These are phyloP conservation scores for Wickerhamiella lipophila DNA, from an alignment of 805 yeast genomes.

Conservation along the genomic window DNA sequence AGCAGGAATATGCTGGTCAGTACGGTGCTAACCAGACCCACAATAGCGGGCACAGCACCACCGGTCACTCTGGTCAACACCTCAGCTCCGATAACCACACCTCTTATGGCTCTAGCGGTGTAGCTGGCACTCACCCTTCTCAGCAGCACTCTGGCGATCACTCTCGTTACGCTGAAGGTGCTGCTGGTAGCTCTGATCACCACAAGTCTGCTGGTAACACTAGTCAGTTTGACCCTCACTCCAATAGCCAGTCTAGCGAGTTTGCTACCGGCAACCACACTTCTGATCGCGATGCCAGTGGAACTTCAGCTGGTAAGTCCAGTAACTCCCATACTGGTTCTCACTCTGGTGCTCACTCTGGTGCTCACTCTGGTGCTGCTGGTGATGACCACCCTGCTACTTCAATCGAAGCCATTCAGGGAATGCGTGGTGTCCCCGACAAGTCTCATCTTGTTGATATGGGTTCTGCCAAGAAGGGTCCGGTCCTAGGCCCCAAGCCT, in stretches of 20 bases:
- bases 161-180: background rate
- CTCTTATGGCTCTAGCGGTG: slow-evolving; percentile 9
- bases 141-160: background rate
- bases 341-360: slow-evolving; percentile 3
- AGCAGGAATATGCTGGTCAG: background rate
- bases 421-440: slow-evolving; percentile 22
- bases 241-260: too few relatives aligned
- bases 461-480: slow-evolving; percentile 22
- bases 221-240: slow-evolving; percentile 17
- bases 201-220: background rate
- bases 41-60: background rate
- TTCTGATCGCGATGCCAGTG: background rate
- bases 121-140: background rate
- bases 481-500: slow-evolving; percentile 15
- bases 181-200: background rate
- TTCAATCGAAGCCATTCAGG: slow-evolving; percentile 18
- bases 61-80: background rate
- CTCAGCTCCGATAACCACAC: background rate
- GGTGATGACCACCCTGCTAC: background rate
- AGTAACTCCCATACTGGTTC: background rate
- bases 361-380: background rate
- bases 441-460: slow-evolving; percentile 20
- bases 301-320: background rate
- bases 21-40: background rate
- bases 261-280: too few relatives aligned